phyloP scores from a whole-genome alignment of 2,329 filamentous ascomycete genomes.

The Diaporthe batatas region DNA sequence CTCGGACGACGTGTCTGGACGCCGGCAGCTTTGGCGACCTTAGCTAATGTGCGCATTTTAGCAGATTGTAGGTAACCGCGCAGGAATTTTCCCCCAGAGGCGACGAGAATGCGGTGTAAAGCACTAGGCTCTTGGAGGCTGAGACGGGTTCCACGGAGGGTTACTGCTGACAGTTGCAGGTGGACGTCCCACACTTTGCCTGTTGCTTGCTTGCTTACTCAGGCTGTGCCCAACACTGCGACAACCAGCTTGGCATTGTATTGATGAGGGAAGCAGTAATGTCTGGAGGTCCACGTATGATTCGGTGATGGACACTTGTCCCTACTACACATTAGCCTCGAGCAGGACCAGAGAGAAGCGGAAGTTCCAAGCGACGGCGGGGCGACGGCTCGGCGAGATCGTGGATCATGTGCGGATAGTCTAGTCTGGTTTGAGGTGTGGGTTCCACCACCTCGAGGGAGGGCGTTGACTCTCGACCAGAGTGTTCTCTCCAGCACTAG shows the following conservation, averaged over 20 bases:
- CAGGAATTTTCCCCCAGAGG: not conserved
- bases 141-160: slow-evolving; percentile 11
- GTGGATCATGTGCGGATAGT: slow-evolving; percentile 32
- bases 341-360: not conserved
- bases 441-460: slow-evolving; percentile 3
- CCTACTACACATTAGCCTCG: not conserved
- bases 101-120: not conserved
- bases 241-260: not conserved
- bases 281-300: not conserved
- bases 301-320: slow-evolving; percentile 1
- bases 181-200: slow-evolving; percentile 15
- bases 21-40: not conserved
- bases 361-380: slow-evolving; percentile 26
- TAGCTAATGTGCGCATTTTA: not conserved
- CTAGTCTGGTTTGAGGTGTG: slow-evolving; percentile 4
- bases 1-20: slow-evolving; percentile 3
- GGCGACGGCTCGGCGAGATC: slow-evolving; percentile 18
- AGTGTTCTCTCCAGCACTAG: not conserved
- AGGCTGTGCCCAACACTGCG: slow-evolving; percentile 5
- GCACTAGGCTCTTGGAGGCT: not conserved
- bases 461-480: not conserved
- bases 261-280: not conserved
- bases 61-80: slow-evolving; percentile 11
- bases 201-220: slow-evolving; percentile 21
- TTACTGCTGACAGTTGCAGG: slow-evolving; percentile 13